Evolutionary conservation across 768 basidiomycete species (phyloP), one percentile per base, ranked within the genome.

Genomic region (Trametopsis cervina): DNA sequence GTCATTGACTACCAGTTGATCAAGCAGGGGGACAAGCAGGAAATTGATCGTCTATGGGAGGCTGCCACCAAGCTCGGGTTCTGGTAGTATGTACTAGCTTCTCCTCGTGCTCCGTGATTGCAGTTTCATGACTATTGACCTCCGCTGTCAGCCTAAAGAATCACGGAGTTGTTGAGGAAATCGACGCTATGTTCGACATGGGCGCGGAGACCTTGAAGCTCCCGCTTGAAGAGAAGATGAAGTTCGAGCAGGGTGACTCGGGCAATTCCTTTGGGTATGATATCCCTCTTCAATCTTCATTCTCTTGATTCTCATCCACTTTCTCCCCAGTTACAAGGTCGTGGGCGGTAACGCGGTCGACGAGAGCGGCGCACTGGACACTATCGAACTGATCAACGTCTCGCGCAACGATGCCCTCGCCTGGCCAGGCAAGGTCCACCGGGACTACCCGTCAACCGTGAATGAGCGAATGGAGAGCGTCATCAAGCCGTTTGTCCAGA

Each of bases 41-140:
- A 76, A 58, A 59, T 68, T 2, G 64, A 72, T 15, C 65, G 55
- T 44, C 64, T 78, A 12, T 77, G 72, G 70, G 58, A 70, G 17
- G 75, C 75, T 0, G 72, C 73, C 18, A 74, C 70, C 0, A 62
- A 63, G n/a, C 63, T 77, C 4, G 77, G 76, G 0, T 78, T 78
- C 58, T 78, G 76, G 71, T 77, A 77, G 72, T 75, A 54, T 52
- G 73, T 18, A 9, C 39, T n/a, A 18, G 7, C 39, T 29, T 2
- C 27, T 10, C 4, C 15, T n/a, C 40, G 3, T 24, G 24, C n/a
- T 9, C 24, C 18, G 17, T n/a, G n/a, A 17, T 6, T 12, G 3
- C 12, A 21, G 12, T 18, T 4, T 21, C 40, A n/a, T n/a, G n/a
- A 17, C 12, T 35, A 18, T 24, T 10, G 15, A 40, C 9, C 35